These are phyloP conservation scores for Candida berthetii DNA, from an alignment of 805 yeast genomes.

Conservation along the genomic window DNA sequence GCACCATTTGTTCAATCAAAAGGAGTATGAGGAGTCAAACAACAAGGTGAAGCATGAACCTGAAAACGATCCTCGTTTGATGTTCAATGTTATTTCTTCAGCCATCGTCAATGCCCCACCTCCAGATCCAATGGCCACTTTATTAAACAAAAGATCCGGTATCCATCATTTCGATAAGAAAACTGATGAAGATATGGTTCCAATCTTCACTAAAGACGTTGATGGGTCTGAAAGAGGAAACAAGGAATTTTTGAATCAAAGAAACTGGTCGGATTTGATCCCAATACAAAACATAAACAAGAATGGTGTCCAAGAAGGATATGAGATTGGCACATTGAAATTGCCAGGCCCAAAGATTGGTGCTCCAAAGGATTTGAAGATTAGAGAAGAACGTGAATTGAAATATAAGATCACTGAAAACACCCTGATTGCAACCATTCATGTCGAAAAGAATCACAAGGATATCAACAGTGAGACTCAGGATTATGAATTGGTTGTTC, in stretches of 20 bases:
- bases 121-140: constrained; percentile 74
- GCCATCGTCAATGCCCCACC: constrained; percentile 94
- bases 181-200: constrained; percentile 80
- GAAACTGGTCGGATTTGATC: constrained; percentile 71
- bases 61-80: constrained; percentile 65
- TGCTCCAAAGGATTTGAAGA: constrained; percentile 4
- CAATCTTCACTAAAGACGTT: constrained; percentile 56
- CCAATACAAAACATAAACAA: constrained; percentile 33
- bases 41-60: constrained; percentile 40
- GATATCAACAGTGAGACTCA: constrained; percentile 46
- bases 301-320: constrained; percentile 14
- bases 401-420: constrained; percentile 51
- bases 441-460: constrained; percentile 58
- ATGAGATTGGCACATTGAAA: constrained; percentile 22
- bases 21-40: constrained; percentile 30
- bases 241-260: constrained; percentile 50
- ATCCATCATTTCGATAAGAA: constrained; percentile 59
- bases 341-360: constrained; percentile 37
- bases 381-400: constrained; percentile 25
- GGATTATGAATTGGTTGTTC: constrained; percentile 67
- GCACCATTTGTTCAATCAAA: constrained; percentile 30
- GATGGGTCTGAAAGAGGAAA: constrained; percentile 43
- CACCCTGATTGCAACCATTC: constrained; percentile 63
- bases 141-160: constrained; percentile 58
- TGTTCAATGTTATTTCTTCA: constrained; percentile 80